Conservation (phyloP, 345 rosid species). For the Ceriops tagal region DNA sequence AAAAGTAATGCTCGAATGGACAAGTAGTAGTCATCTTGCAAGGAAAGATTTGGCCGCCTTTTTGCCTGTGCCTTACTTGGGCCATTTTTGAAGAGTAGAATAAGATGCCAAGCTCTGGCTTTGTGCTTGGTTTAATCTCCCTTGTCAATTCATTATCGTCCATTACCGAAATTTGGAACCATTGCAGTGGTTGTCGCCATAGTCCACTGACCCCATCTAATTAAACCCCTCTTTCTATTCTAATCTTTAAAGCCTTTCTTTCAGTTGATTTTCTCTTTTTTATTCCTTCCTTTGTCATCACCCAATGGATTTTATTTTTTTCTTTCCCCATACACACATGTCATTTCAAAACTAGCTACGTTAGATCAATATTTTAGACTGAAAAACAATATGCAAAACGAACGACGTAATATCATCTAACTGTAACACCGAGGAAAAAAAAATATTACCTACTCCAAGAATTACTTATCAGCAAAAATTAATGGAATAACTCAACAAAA, state of each 20-base stretch:
- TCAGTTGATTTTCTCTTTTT: background rate
- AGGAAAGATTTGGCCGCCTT: conserved; percentile 18
- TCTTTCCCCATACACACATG: background rate
- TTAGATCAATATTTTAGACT: background rate
- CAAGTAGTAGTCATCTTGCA: conserved; percentile 20
- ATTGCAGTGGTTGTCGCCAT: background rate
- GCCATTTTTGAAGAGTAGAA: conserved; percentile 1
- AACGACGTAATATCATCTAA: background rate
- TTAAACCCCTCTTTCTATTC: background rate
- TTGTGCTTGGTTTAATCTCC: conserved; percentile 21
- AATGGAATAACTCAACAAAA: background rate
- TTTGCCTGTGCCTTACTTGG: conserved; percentile 5
- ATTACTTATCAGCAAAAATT: background rate
- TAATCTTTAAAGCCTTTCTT: background rate
- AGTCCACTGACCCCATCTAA: background rate
- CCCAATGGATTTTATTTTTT: background rate
- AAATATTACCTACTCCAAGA: background rate
- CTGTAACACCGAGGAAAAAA: background rate
- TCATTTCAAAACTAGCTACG: background rate
- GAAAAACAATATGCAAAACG: background rate
- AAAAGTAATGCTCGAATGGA: conserved; percentile 24
- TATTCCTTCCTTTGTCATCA: conserved; percentile 12
- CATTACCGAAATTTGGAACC: conserved; percentile 12
- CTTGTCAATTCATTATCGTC: conserved; percentile 8
- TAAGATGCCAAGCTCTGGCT: conserved; percentile 36